phyloP scores from a whole-genome alignment of 108 stramenopile species.

The Conticribra weissflogii region DNA sequence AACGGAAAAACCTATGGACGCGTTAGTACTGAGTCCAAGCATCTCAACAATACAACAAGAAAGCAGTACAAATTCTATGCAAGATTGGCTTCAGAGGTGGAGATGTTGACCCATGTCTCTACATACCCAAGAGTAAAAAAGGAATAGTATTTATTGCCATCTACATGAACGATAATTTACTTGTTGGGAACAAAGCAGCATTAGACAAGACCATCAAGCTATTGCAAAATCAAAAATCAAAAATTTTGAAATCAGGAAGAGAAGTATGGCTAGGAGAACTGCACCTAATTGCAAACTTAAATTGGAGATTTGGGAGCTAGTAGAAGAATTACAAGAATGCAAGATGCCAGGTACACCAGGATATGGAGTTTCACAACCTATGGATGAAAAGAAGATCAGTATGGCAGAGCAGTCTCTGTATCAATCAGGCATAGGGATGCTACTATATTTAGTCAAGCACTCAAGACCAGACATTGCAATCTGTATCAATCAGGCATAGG shows the following conservation, averaged over 20 bases:
- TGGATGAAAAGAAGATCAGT: background rate
- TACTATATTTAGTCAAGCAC: background rate
- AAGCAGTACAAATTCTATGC: too few species aligned
- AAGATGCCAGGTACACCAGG: conserved; percentile 9
- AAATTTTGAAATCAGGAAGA: background rate
- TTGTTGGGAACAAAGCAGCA: conserved; percentile 7
- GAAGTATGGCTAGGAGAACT: conserved; percentile 18
- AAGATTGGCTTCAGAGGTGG: too few species aligned
- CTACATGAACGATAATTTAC: conserved; percentile 17
- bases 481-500: background rate
- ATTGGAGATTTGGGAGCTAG: background rate
- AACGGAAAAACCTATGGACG: too few species aligned
- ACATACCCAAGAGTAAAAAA: too few species aligned
- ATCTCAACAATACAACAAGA: too few species aligned
- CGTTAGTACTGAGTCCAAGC: too few species aligned
- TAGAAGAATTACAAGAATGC: background rate
- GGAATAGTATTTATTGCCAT: conserved; percentile 11
- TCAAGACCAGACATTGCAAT: conserved; percentile 18
- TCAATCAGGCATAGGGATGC: background rate
- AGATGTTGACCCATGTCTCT: too few species aligned
- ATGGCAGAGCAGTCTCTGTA: background rate
- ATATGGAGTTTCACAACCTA: background rate
- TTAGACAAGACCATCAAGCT: background rate
- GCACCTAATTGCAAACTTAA: background rate
- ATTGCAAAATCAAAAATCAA: conserved; percentile 23